A percentile compares a stretch with the other conserved stretches of the same genome.
Evolutionary conservation across 1,284 basidiomycete genomes (phyloP).

Genomic region (Gomphus bonarii): DNA sequence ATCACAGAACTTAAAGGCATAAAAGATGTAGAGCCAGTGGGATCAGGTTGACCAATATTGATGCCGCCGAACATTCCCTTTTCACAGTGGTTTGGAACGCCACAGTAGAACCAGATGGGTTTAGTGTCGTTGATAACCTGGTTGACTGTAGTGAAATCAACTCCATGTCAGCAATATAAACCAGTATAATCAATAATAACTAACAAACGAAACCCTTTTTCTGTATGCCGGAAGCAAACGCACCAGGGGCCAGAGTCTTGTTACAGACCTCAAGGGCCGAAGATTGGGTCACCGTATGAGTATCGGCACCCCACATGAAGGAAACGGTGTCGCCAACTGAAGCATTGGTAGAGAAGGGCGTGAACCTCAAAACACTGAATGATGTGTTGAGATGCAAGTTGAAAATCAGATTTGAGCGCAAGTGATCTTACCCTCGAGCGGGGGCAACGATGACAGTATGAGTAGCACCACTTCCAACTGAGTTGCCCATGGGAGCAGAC

Average conservation of each 20-base stretch:
- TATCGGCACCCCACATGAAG: conserved; percentile 64
- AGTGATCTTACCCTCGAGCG: conserved; percentile 35
- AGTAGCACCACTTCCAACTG: conserved; percentile 35
- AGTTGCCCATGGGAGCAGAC: conserved; percentile 16
- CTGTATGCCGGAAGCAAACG: conserved; percentile 55
- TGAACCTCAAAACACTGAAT: conserved; percentile 47
- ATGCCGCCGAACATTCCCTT: conserved; percentile 67
- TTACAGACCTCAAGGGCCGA: conserved; percentile 59
- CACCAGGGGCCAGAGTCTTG: conserved; percentile 39
- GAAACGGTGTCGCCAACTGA: conserved; percentile 64
- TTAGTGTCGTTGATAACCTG: conserved; percentile 64
- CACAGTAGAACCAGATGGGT: conserved; percentile 65
- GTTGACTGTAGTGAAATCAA: conserved; percentile 30
- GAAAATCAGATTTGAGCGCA: background rate
- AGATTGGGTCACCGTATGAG: conserved; percentile 70
- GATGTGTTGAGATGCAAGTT: background rate
- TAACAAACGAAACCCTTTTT: conserved; percentile 45
- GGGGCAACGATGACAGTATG: conserved; percentile 71
- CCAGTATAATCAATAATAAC: background rate
- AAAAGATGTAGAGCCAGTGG: conserved; percentile 19
- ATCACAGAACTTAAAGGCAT: conserved; percentile 30
- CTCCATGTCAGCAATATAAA: background rate
- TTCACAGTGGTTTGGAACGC: conserved; percentile 52
- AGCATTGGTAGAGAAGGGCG: conserved; percentile 65
- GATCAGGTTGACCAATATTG: conserved; percentile 46